Percentiles rank a stretch among this genome's conserved stretches.
These are phyloP conservation scores for Staphylotrichum tortipilum DNA, from an alignment of 495 filamentous ascomycete genomes.

Conservation along the genomic window DNA sequence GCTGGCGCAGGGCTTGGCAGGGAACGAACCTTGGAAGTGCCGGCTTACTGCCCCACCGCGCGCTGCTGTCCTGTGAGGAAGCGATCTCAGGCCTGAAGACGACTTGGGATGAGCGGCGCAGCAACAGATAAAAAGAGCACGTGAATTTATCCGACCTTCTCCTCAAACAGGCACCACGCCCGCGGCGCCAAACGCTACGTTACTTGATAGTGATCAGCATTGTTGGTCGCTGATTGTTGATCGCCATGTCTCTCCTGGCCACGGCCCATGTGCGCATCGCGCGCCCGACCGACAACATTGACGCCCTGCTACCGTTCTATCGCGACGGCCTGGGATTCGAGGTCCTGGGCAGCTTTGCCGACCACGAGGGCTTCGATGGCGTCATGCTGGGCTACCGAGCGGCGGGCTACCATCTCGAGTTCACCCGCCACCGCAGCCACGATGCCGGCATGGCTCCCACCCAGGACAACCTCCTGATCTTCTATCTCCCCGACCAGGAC, in stretches of 20 bases:
- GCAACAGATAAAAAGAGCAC: too few species aligned
- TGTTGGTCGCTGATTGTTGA: too few species aligned
- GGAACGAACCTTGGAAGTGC: not conserved
- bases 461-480: conserved; percentile 27
- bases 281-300: conserved; percentile 25
- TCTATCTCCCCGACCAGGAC: conserved; percentile 22
- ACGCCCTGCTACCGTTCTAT: conserved; percentile 26
- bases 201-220: not conserved
- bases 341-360: conserved; percentile 15
- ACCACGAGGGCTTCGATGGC: conserved; percentile 27
- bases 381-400: conserved; percentile 22
- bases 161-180: too few species aligned
- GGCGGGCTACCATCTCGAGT: conserved; percentile 26
- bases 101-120: too few species aligned
- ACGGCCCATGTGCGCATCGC: conserved; percentile 27
- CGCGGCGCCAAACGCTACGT: not conserved
- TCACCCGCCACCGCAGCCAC: conserved; percentile 19
- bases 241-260: conserved; percentile 14
- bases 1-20: not conserved
- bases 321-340: conserved; percentile 26
- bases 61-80: too few species aligned
- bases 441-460: conserved; percentile 24
- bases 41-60: not conserved
- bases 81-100: too few species aligned
- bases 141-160: too few species aligned